These are phyloP conservation scores for Hypholoma fasciculare DNA, from an alignment of 768 basidiomycete genomes.

Conservation along the genomic window DNA sequence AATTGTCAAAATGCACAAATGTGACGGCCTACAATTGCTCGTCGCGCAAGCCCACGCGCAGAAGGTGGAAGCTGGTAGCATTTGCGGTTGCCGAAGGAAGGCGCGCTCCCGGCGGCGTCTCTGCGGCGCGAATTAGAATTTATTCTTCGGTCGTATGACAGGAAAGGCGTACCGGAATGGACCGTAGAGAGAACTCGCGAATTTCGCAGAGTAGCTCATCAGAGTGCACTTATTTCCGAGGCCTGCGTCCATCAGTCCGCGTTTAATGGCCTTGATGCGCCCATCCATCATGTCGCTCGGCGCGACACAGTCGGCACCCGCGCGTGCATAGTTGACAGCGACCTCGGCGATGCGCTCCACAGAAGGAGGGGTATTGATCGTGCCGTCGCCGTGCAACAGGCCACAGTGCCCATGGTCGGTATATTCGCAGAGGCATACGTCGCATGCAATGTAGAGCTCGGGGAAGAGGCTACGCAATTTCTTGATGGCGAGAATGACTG, in stretches of 20 bases:
- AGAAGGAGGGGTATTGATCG: slow-evolving; percentile 76
- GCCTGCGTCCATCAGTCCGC: slow-evolving; percentile 78
- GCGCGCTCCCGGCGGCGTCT: slow-evolving; percentile 96
- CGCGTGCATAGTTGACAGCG: slow-evolving; percentile 86
- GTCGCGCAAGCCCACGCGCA: slow-evolving; percentile 85
- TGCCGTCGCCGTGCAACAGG: slow-evolving; percentile 67
- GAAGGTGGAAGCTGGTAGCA: slow-evolving; percentile 96
- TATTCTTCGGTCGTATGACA: neutral
- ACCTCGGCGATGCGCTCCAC: slow-evolving; percentile 91
- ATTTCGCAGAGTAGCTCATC: slow-evolving; percentile 98
- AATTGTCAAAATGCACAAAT: neutral
- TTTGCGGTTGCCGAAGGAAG: slow-evolving; percentile 93
- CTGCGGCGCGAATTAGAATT: slow-evolving; percentile 36
- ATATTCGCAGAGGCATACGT: slow-evolving; percentile 99
- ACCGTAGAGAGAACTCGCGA: slow-evolving; percentile 92
- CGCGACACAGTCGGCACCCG: slow-evolving; percentile 98
- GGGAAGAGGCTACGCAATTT: slow-evolving; percentile 80
- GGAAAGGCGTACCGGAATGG: slow-evolving; percentile 76
- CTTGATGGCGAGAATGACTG: slow-evolving; percentile 91
- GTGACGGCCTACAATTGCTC: slow-evolving; percentile 76
- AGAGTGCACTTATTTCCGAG: slow-evolving; percentile 86
- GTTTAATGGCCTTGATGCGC: slow-evolving; percentile 86
- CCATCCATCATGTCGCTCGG: slow-evolving; percentile 99
- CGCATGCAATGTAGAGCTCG: slow-evolving; percentile 83
- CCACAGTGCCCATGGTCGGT: slow-evolving; percentile 99